Percentiles rank a stretch among this genome's conserved stretches.
Evolutionary conservation across 352 stramenopile genomes (phyloP).

Genomic region (Globisporangium apiculatum): DNA sequence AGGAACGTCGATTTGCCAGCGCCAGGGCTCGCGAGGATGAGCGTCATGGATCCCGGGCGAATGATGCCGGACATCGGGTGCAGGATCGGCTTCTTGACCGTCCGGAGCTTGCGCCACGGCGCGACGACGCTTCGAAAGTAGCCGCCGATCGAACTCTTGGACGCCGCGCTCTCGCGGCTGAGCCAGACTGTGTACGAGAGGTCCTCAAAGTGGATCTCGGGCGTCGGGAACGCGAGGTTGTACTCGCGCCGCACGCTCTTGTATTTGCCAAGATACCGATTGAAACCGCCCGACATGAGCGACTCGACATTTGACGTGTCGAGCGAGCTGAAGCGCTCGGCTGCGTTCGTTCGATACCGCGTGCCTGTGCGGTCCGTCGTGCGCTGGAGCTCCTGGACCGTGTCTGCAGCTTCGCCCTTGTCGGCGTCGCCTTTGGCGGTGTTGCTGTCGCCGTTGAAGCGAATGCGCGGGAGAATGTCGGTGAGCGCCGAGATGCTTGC

Average conservation of each 20-base stretch:
- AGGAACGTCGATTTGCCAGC: constrained; percentile 62
- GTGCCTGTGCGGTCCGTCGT: too few species aligned
- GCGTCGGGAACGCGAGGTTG: constrained; percentile 48
- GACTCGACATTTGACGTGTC: constrained; percentile 40
- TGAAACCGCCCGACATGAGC: constrained; percentile 48
- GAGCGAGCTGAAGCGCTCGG: constrained; percentile 33
- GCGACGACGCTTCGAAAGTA: constrained; percentile 14
- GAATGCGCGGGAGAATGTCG: too few species aligned
- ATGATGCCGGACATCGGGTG: constrained; percentile 69
- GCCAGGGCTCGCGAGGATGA: constrained; percentile 55
- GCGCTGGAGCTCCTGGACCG: too few species aligned
- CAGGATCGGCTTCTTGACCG: constrained; percentile 28
- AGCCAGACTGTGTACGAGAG: constrained; percentile 38
- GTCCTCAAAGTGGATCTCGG: constrained; percentile 53
- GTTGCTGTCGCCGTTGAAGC: too few species aligned
- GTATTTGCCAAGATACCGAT: constrained; percentile 42
- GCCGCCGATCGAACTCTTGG: constrained; percentile 32
- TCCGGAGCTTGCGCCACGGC: constrained; percentile 31
- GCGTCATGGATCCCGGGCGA: constrained; percentile 46
- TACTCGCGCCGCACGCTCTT: constrained; percentile 34
- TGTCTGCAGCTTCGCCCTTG: too few species aligned
- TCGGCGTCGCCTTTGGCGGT: too few species aligned
- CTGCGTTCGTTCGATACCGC: too few species aligned
- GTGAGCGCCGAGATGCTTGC: too few species aligned
- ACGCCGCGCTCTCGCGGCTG: constrained; percentile 19